phyloP scores from a whole-genome alignment of 306 rosid genomes.

The Fagus crenata region DNA sequence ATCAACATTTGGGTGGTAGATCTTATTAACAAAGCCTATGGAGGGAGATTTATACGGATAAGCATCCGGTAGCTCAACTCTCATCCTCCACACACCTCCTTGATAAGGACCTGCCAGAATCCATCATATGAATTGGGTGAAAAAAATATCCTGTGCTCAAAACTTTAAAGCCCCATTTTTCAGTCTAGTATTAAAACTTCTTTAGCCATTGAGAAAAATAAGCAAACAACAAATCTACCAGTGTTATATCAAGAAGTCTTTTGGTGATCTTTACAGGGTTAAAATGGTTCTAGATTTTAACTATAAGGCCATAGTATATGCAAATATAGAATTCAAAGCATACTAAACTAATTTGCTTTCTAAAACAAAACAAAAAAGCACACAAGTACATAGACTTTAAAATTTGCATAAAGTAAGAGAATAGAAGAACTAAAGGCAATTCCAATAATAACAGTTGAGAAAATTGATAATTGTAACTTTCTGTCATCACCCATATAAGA shows the following conservation, averaged over 20 bases:
- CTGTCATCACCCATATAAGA: conserved; percentile 31
- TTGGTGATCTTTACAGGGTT: not conserved
- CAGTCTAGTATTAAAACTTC: conserved; percentile 17
- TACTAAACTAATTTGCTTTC: conserved; percentile 7
- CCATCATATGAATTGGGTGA: conserved; percentile 31
- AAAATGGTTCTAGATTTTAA: conserved; percentile 25
- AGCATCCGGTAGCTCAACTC: conserved; percentile 63
- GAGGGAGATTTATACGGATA: conserved; percentile 63
- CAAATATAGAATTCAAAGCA: conserved; percentile 28
- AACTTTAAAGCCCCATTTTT: not conserved
- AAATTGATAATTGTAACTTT: conserved; percentile 8
- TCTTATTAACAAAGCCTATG: conserved; percentile 59
- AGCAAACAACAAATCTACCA: conserved; percentile 26
- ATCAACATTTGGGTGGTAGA: conserved; percentile 63
- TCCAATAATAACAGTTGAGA: conserved; percentile 1
- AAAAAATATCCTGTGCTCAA: conserved; percentile 14
- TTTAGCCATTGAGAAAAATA: conserved; percentile 32
- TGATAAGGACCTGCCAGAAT: conserved; percentile 57
- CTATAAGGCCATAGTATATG: conserved; percentile 13
- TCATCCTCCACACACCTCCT: conserved; percentile 59
- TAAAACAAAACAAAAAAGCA: conserved; percentile 17
- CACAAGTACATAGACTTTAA: conserved; percentile 13
- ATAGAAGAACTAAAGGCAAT: conserved; percentile 16
- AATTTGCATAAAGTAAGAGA: conserved; percentile 17
- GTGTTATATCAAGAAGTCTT: conserved; percentile 1